phyloP scores from a whole-genome alignment of 164 flowering plant genomes.

The Nymphaea thermarum region DNA sequence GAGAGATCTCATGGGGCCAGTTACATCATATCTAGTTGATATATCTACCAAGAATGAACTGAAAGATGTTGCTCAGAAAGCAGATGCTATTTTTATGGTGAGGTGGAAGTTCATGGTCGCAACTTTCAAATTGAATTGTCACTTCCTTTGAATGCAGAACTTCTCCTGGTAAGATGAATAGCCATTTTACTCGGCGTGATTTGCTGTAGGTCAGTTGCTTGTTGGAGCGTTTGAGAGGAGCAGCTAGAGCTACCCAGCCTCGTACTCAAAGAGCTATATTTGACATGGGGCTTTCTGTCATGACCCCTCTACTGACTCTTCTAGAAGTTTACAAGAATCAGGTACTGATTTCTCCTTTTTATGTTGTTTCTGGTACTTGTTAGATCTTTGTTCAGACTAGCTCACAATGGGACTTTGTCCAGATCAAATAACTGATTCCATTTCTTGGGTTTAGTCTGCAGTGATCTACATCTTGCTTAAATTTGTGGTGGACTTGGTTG shows the following conservation, averaged over 20 bases:
- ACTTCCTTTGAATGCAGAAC: background rate
- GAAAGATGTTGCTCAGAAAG: slow-evolving; percentile 54
- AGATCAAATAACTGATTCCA: background rate
- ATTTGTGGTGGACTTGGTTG: slow-evolving; percentile 90
- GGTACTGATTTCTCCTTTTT: slow-evolving; percentile 28
- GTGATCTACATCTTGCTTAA: slow-evolving; percentile 77
- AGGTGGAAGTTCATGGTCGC: slow-evolving; percentile 6
- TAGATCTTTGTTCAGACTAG: no score
- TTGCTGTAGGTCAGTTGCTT: slow-evolving; percentile 60
- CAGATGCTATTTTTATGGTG: slow-evolving; percentile 63
- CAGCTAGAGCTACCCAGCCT: slow-evolving; percentile 79
- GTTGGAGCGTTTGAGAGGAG: slow-evolving; percentile 91
- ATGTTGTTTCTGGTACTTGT: background rate
- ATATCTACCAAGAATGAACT: slow-evolving; percentile 53
- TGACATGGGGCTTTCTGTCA: slow-evolving; percentile 66
- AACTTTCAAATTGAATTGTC: background rate
- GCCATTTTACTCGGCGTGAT: background rate
- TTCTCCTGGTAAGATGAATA: background rate
- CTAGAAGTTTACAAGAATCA: slow-evolving; percentile 79
- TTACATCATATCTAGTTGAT: slow-evolving; percentile 48
- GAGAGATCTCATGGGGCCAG: slow-evolving; percentile 55
- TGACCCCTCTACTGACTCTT: slow-evolving; percentile 51
- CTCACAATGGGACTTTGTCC: background rate
- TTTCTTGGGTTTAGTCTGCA: slow-evolving; percentile 49
- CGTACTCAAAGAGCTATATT: slow-evolving; percentile 75